phyloP scores from a whole-genome alignment of 2,329 filamentous ascomycete genomes.

The Fusarium albosuccineum region DNA sequence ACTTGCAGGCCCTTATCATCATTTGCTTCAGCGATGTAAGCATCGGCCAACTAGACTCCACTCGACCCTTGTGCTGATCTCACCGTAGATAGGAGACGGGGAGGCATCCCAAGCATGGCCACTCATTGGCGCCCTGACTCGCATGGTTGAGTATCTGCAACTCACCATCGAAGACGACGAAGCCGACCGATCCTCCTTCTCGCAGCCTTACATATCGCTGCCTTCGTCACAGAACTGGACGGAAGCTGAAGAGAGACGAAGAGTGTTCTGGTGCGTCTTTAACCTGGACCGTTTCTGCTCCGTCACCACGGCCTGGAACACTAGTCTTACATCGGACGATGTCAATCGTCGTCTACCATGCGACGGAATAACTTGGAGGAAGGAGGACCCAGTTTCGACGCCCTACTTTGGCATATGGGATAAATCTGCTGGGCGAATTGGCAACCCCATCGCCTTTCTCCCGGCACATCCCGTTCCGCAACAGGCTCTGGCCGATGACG shows the following conservation, averaged over 20 bases:
- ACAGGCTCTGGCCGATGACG: conserved; percentile 8
- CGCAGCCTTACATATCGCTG: conserved; percentile 45
- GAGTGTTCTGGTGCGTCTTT: conserved; percentile 56
- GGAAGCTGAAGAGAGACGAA: conserved; percentile 50
- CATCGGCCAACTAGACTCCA: too few relatives aligned
- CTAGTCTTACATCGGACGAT: conserved; percentile 52
- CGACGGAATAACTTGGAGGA: conserved; percentile 55
- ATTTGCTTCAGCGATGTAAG: conserved; percentile 54
- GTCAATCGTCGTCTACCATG: conserved; percentile 53
- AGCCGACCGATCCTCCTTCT: conserved; percentile 48
- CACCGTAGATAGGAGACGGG: conserved; percentile 46
- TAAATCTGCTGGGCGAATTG: conserved; percentile 49
- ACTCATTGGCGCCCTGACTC: conserved; percentile 45
- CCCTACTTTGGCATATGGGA: conserved; percentile 59
- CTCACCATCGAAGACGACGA: conserved; percentile 46
- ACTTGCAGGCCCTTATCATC: conserved; percentile 53
- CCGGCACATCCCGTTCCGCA: conserved; percentile 32
- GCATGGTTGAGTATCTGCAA: conserved; percentile 49
- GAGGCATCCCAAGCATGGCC: conserved; percentile 46
- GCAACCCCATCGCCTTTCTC: conserved; percentile 51
- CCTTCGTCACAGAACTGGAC: conserved; percentile 43
- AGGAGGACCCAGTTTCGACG: conserved; percentile 51
- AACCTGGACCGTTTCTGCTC: conserved; percentile 52
- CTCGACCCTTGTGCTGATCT: background rate
- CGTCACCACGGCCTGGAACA: conserved; percentile 54